A percentile compares a stretch with the other conserved stretches of the same genome.
phyloP scores from a whole-genome alignment of 1,139 yeast genomes.

The Torulaspora pretoriensis region DNA sequence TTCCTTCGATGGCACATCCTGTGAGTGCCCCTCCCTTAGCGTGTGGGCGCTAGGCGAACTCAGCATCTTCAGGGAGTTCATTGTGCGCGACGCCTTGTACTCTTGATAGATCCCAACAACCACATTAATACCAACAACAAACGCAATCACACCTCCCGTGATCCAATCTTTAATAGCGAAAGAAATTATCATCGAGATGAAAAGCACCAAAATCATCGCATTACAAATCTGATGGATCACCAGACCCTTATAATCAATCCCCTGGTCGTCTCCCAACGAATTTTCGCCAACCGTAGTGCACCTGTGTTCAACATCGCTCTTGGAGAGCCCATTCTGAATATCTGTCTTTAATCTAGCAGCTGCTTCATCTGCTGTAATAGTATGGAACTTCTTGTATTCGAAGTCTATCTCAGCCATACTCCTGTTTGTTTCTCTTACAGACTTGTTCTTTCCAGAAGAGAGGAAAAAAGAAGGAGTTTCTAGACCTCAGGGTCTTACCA shows the following conservation, averaged over 20 bases:
- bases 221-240: constrained; percentile 80
- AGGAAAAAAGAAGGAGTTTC: no score
- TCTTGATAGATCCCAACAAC: constrained; percentile 95
- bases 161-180: constrained; percentile 90
- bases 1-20: constrained; percentile 71
- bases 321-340: constrained; percentile 52
- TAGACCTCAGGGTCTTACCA: no score
- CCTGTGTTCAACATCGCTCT: constrained; percentile 66
- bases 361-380: constrained; percentile 57
- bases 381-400: constrained; percentile 25
- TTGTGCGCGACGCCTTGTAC: constrained; percentile 86
- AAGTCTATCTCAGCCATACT: constrained; percentile 5
- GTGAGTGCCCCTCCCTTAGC: constrained; percentile 70
- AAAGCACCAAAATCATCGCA: constrained; percentile 80
- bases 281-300: constrained; percentile 52
- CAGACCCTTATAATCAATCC: constrained; percentile 60
- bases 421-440: background rate
- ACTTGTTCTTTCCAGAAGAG: no score
- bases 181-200: constrained; percentile 82
- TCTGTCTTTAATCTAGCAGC: constrained; percentile 61
- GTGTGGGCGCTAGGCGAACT: constrained; percentile 94
- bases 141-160: constrained; percentile 85
- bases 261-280: constrained; percentile 33
- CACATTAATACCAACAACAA: constrained; percentile 89
- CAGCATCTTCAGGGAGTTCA: constrained; percentile 83